Conservation (phyloP, 1,139 yeast species). For the Candida sp. region DNA sequence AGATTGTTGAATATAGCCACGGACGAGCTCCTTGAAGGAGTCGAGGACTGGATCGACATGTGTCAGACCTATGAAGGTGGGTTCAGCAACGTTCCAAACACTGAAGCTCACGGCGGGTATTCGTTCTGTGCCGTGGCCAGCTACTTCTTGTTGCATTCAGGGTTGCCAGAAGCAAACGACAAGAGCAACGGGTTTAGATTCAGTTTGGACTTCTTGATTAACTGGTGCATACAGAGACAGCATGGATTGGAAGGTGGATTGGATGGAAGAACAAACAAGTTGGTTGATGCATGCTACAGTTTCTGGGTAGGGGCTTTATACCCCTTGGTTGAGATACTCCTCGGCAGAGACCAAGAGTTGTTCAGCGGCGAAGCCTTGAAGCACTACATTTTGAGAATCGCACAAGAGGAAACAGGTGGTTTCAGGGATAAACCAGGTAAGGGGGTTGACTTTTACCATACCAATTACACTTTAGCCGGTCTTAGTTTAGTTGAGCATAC, state of each 20-base stretch:
- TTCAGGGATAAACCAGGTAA: constrained; percentile 88
- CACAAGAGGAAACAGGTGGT: constrained; percentile 76
- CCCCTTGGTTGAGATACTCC: constrained; percentile 62
- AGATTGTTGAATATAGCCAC: constrained; percentile 67
- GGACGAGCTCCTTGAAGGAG: constrained; percentile 58
- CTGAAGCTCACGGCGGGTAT: constrained; percentile 98
- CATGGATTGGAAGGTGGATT: constrained; percentile 80
- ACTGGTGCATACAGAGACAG: constrained; percentile 80
- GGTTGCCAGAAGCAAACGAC: background rate
- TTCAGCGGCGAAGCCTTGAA: constrained; percentile 61
- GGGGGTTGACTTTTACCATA: constrained; percentile 84
- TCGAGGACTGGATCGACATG: constrained; percentile 60
- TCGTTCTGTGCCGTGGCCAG: constrained; percentile 90
- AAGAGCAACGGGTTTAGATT: constrained; percentile 12
- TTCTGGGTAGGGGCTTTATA: constrained; percentile 93
- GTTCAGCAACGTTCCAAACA: constrained; percentile 77
- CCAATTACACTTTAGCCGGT: constrained; percentile 85
- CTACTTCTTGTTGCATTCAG: constrained; percentile 33
- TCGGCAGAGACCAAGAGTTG: constrained; percentile 23
- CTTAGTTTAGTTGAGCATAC: constrained; percentile 68
- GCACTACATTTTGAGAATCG: constrained; percentile 73
- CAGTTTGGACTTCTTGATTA: constrained; percentile 44
- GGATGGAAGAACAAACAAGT: constrained; percentile 87
- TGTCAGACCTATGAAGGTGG: constrained; percentile 98
- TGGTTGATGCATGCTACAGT: constrained; percentile 96